Conservation (phyloP, 2,329 filamentous ascomycete species). For the Apiospora koreana region DNA sequence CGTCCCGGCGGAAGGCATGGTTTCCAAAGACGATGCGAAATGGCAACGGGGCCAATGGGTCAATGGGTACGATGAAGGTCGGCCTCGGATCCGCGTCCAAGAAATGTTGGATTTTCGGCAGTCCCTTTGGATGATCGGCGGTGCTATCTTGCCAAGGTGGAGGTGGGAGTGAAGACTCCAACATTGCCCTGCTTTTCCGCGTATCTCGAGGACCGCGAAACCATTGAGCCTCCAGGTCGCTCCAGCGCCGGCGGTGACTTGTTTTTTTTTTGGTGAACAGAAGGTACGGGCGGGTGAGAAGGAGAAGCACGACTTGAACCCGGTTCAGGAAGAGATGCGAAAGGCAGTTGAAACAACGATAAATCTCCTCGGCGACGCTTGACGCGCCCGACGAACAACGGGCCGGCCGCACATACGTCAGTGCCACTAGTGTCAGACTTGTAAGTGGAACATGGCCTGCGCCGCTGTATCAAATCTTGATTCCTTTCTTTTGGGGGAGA, state of each 20-base stretch:
- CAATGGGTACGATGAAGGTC: slow-evolving; percentile 14
- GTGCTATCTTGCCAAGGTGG: not conserved
- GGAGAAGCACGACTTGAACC: not conserved
- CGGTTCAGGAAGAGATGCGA: not conserved
- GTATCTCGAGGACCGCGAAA: not conserved
- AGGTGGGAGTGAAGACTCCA: slow-evolving; percentile 2
- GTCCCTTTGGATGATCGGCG: not conserved
- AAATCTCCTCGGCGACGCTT: not conserved
- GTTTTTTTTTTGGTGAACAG: not conserved
- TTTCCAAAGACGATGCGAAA: slow-evolving; percentile 11
- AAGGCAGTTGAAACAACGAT: not conserved
- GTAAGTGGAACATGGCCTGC: not conserved
- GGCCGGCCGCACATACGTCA: slow-evolving; percentile 4
- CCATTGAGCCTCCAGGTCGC: slow-evolving; percentile 4
- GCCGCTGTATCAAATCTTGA: not conserved
- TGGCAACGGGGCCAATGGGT: not conserved
- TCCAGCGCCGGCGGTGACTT: not conserved
- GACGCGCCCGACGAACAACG: not conserved
- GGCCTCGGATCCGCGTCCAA: slow-evolving; percentile 16
- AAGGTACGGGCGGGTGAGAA: not conserved
- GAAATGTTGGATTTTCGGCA: slow-evolving; percentile 11
- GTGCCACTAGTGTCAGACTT: slow-evolving; percentile 3
- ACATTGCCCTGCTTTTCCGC: slow-evolving; percentile 5
- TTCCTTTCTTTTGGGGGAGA: not conserved
- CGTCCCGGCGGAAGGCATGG: not conserved